Percentiles rank a stretch among this genome's conserved stretches.
Evolutionary conservation across 78 protist species (phyloP).

Genomic region (Dictyostelium citrinum): DNA sequence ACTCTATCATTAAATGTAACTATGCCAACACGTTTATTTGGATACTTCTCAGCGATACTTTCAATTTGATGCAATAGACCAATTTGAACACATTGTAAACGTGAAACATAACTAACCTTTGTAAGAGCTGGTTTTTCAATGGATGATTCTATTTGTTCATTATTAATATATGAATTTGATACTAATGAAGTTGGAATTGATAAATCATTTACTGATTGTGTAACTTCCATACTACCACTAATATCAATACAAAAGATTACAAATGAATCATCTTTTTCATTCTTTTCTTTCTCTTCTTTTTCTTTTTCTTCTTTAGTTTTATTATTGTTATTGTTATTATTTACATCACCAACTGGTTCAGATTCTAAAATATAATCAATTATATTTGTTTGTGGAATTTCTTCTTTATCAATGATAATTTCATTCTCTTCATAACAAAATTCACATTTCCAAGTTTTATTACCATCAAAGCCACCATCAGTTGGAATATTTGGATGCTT

Average conservation of each 20-base stretch:
- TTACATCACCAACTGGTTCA: not conserved
- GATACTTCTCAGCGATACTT: not conserved
- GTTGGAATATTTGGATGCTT: slow-evolving; percentile 10
- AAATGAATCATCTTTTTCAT: not conserved
- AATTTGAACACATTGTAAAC: slow-evolving; percentile 81
- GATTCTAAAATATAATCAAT: slow-evolving; percentile 76
- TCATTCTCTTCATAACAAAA: slow-evolving; percentile 67
- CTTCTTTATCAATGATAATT: slow-evolving; percentile 35
- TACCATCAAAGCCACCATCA: slow-evolving; percentile 20
- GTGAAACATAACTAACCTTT: slow-evolving; percentile 30
- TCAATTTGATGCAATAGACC: slow-evolving; percentile 80
- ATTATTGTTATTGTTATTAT: not conserved
- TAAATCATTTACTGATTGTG: slow-evolving; percentile 28
- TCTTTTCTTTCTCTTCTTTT: not conserved
- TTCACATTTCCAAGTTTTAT: slow-evolving; percentile 77
- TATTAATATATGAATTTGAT: not conserved
- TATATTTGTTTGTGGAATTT: slow-evolving; percentile 45
- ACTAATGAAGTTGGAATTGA: not conserved
- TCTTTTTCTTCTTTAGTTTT: not conserved
- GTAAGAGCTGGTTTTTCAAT: not conserved
- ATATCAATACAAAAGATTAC: slow-evolving; percentile 79
- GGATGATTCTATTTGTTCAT: not conserved
- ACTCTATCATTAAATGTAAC: slow-evolving; percentile 80
- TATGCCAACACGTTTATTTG: slow-evolving; percentile 71
- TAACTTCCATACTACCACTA: slow-evolving; percentile 78